Conservation (phyloP, 495 filamentous ascomycete species). For the Ascodesmis nigricans region DNA sequence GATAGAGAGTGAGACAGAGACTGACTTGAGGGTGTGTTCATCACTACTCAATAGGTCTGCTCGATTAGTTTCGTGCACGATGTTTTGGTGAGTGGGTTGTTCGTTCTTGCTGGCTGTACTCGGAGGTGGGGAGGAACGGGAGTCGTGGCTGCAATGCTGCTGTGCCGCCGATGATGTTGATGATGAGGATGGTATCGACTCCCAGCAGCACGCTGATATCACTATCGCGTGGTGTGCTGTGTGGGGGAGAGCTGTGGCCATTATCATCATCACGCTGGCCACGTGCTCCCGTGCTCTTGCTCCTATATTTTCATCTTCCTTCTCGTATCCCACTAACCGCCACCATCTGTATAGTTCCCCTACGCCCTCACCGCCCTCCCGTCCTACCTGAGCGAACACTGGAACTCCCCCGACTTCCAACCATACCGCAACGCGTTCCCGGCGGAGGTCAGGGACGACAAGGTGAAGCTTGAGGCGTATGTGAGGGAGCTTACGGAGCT, state of each 20-base stretch:
- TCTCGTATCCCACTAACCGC: constrained; percentile 7
- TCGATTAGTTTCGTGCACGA: constrained; percentile 22
- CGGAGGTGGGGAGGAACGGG: too few species aligned
- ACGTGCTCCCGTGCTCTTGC: too few species aligned
- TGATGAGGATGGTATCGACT: too few species aligned
- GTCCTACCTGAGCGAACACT: constrained; percentile 32
- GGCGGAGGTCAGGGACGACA: constrained; percentile 29
- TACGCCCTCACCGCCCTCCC: constrained; percentile 43
- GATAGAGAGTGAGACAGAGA: too few species aligned
- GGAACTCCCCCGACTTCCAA: constrained; percentile 34
- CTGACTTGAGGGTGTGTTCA: not conserved
- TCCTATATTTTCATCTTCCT: too few species aligned
- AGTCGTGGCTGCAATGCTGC: too few species aligned
- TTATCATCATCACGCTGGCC: too few species aligned
- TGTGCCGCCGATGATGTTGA: too few species aligned
- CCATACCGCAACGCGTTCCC: constrained; percentile 43
- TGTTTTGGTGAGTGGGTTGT: constrained; percentile 20
- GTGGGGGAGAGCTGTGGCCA: too few species aligned
- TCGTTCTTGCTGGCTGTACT: too few species aligned
- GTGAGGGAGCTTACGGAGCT: constrained; percentile 39
- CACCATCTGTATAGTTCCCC: constrained; percentile 36
- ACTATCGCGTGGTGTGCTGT: too few species aligned
- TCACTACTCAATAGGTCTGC: constrained; percentile 11
- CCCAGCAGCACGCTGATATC: too few species aligned
- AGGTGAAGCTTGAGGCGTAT: constrained; percentile 32